These are phyloP conservation scores for Microdochium nivale DNA, from an alignment of 2,329 filamentous ascomycete genomes.

Conservation along the genomic window DNA sequence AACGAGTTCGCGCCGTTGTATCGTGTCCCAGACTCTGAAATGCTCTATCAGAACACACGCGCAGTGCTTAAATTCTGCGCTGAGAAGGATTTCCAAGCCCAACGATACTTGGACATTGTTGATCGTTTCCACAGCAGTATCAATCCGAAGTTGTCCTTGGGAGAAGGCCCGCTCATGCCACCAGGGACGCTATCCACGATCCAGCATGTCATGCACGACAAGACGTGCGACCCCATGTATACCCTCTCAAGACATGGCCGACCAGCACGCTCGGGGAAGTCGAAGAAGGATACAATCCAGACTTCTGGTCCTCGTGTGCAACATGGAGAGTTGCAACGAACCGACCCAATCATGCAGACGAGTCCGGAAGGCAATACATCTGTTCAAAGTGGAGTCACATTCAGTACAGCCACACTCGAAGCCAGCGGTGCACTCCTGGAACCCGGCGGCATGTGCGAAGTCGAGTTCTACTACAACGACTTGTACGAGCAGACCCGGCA, in stretches of 20 bases:
- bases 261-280: not conserved
- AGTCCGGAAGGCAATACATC: not conserved
- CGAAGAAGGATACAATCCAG: not conserved
- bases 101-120: conserved; percentile 40
- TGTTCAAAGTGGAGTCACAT: not conserved
- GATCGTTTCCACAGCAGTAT: conserved; percentile 31
- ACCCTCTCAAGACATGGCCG: not conserved
- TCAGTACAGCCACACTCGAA: not conserved
- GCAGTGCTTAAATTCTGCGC: conserved; percentile 40
- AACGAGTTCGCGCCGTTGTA: conserved; percentile 47
- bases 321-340: not conserved
- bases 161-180: not conserved
- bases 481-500: not conserved
- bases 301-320: not conserved
- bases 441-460: not conserved
- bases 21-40: conserved; percentile 29
- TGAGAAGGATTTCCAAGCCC: conserved; percentile 37
- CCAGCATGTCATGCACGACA: not conserved
- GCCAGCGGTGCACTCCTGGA: not conserved
- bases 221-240: not conserved
- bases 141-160: not conserved
- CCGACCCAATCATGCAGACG: not conserved
- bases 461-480: not conserved
- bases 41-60: conserved; percentile 33
- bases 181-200: not conserved